phyloP scores from a whole-genome alignment of 441 rosid genomes.

The Arabidopsis lyrata region DNA sequence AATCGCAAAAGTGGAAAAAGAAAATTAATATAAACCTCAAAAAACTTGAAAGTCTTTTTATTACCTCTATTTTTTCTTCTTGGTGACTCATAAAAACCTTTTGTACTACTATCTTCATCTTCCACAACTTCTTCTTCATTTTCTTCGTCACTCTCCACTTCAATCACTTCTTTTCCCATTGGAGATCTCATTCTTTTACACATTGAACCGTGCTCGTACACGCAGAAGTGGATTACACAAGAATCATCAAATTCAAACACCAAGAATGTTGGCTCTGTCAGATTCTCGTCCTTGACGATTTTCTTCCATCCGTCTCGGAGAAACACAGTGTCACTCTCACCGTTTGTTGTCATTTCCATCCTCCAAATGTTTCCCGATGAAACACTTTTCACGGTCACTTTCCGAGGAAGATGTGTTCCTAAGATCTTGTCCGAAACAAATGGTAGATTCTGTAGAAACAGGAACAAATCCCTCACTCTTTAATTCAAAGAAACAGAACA shows the following conservation, averaged over 20 bases:
- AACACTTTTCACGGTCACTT: background rate
- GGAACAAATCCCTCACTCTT: background rate
- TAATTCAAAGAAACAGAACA: background rate
- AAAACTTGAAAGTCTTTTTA: background rate
- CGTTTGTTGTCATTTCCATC: constrained; percentile 15
- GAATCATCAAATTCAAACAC: constrained; percentile 19
- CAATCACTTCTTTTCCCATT: background rate
- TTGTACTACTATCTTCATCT: background rate
- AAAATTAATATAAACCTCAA: background rate
- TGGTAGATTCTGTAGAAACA: constrained; percentile 15
- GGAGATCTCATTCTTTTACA: constrained; percentile 1
- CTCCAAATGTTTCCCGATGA: constrained; percentile 13
- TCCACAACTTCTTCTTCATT: background rate
- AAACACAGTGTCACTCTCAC: background rate
- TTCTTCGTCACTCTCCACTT: constrained; percentile 6
- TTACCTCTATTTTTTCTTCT: background rate
- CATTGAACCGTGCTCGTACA: background rate
- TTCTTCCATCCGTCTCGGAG: constrained; percentile 13
- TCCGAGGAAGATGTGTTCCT: background rate
- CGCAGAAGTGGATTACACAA: background rate
- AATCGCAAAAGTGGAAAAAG: background rate
- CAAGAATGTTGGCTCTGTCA: background rate
- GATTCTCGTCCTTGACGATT: constrained; percentile 9
- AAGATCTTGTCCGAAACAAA: background rate
- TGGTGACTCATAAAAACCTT: background rate